These are phyloP conservation scores for Komagataella populi DNA, from an alignment of 805 yeast species.

Conservation along the genomic window DNA sequence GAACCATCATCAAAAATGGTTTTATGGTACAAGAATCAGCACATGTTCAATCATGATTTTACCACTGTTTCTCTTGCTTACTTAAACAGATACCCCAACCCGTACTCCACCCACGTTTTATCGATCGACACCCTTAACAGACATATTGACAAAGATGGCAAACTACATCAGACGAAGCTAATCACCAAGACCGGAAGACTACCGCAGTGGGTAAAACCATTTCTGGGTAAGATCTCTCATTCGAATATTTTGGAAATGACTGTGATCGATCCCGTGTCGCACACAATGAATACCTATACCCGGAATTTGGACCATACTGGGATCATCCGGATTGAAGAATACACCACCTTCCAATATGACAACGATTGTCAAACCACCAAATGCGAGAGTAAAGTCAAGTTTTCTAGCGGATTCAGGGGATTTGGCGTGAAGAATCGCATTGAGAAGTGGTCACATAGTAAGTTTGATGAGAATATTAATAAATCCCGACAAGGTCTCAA, in stretches of 20 bases:
- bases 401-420: conserved; percentile 53
- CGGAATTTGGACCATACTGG: conserved; percentile 76
- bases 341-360: conserved; percentile 36
- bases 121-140: conserved; percentile 68
- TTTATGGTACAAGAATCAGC: conserved; percentile 40
- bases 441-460: conserved; percentile 68
- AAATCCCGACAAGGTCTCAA: conserved; percentile 62
- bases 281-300: conserved; percentile 53
- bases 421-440: conserved; percentile 57
- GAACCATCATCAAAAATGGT: conserved; percentile 33
- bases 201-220: conserved; percentile 68
- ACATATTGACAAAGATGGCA: conserved; percentile 45
- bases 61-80: conserved; percentile 65
- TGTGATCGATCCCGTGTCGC: conserved; percentile 46
- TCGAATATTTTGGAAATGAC: conserved; percentile 77
- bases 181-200: conserved; percentile 69
- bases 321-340: conserved; percentile 70
- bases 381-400: conserved; percentile 31
- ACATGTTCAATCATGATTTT: conserved; percentile 51
- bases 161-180: conserved; percentile 57
- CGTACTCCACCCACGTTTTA: conserved; percentile 74
- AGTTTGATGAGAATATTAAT: conserved; percentile 53
- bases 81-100: conserved; percentile 64
- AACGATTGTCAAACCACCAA: conserved; percentile 8
- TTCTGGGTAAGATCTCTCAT: conserved; percentile 55